Conservation (phyloP, 2,329 filamentous ascomycete species). For the Aspergillus ruber region DNA sequence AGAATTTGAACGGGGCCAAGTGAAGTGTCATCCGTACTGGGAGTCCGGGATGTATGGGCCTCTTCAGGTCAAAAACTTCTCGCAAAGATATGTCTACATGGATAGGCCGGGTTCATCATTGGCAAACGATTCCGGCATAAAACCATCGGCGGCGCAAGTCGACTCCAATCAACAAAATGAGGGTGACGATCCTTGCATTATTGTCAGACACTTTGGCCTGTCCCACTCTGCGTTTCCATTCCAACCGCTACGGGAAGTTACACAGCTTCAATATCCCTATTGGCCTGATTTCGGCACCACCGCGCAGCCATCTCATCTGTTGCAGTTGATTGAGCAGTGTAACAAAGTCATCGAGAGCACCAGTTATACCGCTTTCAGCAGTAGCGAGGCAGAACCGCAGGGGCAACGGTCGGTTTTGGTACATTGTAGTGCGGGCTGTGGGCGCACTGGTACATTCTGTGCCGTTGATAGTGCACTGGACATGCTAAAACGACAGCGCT, state of each 20-base stretch:
- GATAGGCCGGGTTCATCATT: slow-evolving; percentile 52
- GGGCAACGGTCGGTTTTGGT: slow-evolving; percentile 70
- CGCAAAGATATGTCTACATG: slow-evolving; percentile 74
- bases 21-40: slow-evolving; percentile 97
- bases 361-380: slow-evolving; percentile 17
- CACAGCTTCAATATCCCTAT: slow-evolving; percentile 87
- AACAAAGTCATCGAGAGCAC: slow-evolving; percentile 55
- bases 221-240: slow-evolving; percentile 73
- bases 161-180: slow-evolving; percentile 16
- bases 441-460: slow-evolving; percentile 91
- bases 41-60: slow-evolving; percentile 68
- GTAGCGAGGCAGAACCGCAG: slow-evolving; percentile 50
- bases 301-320: slow-evolving; percentile 76
- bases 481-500: slow-evolving; percentile 83
- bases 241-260: slow-evolving; percentile 81
- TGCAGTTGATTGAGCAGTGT: slow-evolving; percentile 83
- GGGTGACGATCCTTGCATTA: slow-evolving; percentile 58
- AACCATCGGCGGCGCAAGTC: background rate
- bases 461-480: slow-evolving; percentile 94
- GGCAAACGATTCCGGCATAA: slow-evolving; percentile 12
- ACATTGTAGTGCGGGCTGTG: slow-evolving; percentile 93
- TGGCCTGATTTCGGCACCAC: slow-evolving; percentile 97
- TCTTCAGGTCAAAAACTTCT: slow-evolving; percentile 67
- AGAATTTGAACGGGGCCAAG: slow-evolving; percentile 83
- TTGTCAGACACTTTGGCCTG: slow-evolving; percentile 80